phyloP scores from a whole-genome alignment of 345 rosid genomes.

The Hibiscus syriacus region DNA sequence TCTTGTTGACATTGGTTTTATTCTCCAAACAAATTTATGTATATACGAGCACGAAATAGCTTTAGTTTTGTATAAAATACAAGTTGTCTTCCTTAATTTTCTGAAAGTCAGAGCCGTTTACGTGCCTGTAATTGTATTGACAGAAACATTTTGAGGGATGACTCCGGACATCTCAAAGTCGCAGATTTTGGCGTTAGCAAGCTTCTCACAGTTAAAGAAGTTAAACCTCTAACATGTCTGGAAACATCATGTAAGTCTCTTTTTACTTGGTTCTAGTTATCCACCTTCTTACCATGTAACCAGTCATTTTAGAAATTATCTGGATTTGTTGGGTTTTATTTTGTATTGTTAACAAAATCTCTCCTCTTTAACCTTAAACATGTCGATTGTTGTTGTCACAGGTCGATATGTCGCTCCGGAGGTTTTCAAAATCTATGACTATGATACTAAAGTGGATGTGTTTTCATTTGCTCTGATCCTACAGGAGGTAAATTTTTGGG shows the following conservation, averaged over 20 bases:
- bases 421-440: slow-evolving; percentile 59
- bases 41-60: no score
- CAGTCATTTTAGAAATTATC: background rate
- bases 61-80: no score
- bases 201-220: slow-evolving; percentile 83
- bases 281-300: background rate
- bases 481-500: slow-evolving; percentile 53
- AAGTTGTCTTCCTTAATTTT: no score
- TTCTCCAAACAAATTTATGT: no score
- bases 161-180: slow-evolving; percentile 90
- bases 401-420: slow-evolving; percentile 89
- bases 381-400: slow-evolving; percentile 24
- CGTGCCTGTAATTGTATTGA: slow-evolving; percentile 28
- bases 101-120: slow-evolving; percentile 27
- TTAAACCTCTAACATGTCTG: slow-evolving; percentile 53
- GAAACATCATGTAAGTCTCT: slow-evolving; percentile 63
- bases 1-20: slow-evolving; percentile 8
- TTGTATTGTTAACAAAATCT: background rate
- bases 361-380: background rate
- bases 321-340: background rate
- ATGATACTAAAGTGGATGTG: slow-evolving; percentile 90
- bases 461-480: slow-evolving; percentile 88
- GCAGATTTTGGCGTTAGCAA: slow-evolving; percentile 96
- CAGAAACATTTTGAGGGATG: slow-evolving; percentile 92
- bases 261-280: slow-evolving; percentile 1